Evolutionary conservation across 306 rosid genomes (phyloP), one percentile per base, ranked within the genome.

Genomic region (Canavalia ensiformis): DNA sequence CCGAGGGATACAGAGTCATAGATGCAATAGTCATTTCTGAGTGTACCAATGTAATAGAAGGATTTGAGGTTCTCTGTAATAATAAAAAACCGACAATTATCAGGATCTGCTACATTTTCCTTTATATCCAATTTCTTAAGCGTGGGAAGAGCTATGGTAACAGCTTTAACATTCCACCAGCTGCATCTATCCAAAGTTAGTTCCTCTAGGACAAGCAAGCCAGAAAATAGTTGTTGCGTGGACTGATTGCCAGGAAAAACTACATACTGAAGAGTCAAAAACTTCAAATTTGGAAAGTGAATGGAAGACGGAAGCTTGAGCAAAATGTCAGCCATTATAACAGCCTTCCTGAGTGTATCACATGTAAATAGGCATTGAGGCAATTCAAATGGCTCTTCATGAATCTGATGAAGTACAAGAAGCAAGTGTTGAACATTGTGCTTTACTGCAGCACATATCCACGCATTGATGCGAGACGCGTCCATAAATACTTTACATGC

Each of bases 161-260:
- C 51, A 64, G 37, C 1, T 11, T 10, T 28, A 39, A 81, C 81
- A 82, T 75, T 45, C 71, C 6, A 30, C 85, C 85, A 82, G 46
- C 55, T 2, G 66, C 76, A 82, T 1, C 18, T 4, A 55, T 35
- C 44, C 72, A 82, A 31, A 6, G 51, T n/a, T 71, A 82, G 49
- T 12, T 56, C 12, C 76, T 81, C 84, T 28, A 72, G 74, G 50
- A 51, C 58, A 18, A 68, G 84, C 42, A 76, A 73, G 42, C 84
- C 79, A 50, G 68, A 81, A 51, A 81, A 73, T 29, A 81, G 75
- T 30, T 1, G 49, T 29, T 73, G 66, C 28, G 57, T 54, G 31
- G 79, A 73, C 37, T 7, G 5, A 4, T 39, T 18, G 37, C 33
- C 30, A 0, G 55, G 56, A 10, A 81, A 81, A 13, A 1, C 28